phyloP scores from a whole-genome alignment of 2,329 filamentous ascomycete species.

The Sporothrix schenckii region DNA sequence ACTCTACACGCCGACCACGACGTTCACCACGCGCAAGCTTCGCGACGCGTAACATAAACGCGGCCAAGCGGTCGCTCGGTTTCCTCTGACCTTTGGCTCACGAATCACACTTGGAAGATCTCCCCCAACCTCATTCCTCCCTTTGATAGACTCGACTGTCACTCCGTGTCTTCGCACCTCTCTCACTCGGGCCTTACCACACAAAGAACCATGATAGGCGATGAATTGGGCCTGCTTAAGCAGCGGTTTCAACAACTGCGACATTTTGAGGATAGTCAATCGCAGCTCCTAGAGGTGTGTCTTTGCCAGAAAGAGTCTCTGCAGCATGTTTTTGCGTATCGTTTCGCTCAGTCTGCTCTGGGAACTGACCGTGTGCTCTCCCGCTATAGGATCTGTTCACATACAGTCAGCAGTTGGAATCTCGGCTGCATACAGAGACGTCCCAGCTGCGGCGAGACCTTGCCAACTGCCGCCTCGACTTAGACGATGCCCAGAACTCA shows the following conservation, averaged over 20 bases:
- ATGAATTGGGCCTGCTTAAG: not conserved
- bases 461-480: slow-evolving; percentile 52
- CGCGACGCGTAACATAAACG: slow-evolving; percentile 1
- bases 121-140: not conserved
- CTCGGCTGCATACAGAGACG: slow-evolving; percentile 51
- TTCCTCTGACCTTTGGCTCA: not conserved
- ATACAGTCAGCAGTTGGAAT: slow-evolving; percentile 52
- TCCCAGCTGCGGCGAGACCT: slow-evolving; percentile 48
- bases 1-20: not conserved
- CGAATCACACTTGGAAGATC: not conserved
- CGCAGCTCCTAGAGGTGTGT: slow-evolving; percentile 18
- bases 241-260: slow-evolving; percentile 24
- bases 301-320: not conserved
- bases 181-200: not conserved
- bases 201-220: slow-evolving; percentile 13
- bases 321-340: not conserved
- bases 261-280: slow-evolving; percentile 28
- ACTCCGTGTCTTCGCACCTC: not conserved
- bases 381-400: slow-evolving; percentile 51
- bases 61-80: not conserved
- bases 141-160: not conserved
- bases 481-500: slow-evolving; percentile 53
- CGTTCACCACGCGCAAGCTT: not conserved
- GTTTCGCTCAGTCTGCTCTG: not conserved
- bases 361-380: not conserved